These are phyloP conservation scores for Nemania diffusa DNA, from an alignment of 2,329 filamentous ascomycete genomes.

Conservation along the genomic window DNA sequence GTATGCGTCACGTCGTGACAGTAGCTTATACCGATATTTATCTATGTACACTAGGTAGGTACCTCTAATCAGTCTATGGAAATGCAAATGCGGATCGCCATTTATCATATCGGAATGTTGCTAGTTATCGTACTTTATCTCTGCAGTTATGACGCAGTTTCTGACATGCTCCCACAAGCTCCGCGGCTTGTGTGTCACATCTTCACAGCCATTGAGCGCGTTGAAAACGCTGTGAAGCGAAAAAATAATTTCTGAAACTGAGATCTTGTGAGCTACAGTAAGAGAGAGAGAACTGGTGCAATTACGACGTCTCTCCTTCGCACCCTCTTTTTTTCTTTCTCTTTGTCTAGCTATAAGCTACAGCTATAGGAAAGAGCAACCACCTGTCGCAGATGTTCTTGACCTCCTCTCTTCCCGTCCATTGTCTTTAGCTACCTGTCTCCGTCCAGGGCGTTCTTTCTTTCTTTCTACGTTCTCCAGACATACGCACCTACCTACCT, in stretches of 20 bases:
- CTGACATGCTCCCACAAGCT: constrained; percentile 28
- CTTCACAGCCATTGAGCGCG: constrained; percentile 32
- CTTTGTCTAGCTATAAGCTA: constrained; percentile 17
- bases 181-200: constrained; percentile 45
- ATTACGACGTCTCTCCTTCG: constrained; percentile 23
- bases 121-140: constrained; percentile 42
- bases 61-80: constrained; percentile 31
- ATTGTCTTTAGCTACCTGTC: constrained; percentile 6
- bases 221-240: constrained; percentile 22
- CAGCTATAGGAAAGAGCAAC: not conserved
- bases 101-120: constrained; percentile 47
- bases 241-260: constrained; percentile 18
- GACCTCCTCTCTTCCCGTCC: constrained; percentile 15
- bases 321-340: constrained; percentile 10
- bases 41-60: constrained; percentile 3
- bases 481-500: no score
- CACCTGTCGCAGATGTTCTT: constrained; percentile 11
- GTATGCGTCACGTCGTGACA: not conserved
- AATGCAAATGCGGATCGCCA: constrained; percentile 47
- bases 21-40: not conserved
- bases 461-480: constrained; percentile 27
- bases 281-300: constrained; percentile 15
- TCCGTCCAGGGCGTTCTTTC: constrained; percentile 22
- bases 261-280: constrained; percentile 20
- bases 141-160: constrained; percentile 45